Base-by-base conservation (phyloP, 176 grass and related monocot genomes). In the Phyllostachys edulis region DNA sequence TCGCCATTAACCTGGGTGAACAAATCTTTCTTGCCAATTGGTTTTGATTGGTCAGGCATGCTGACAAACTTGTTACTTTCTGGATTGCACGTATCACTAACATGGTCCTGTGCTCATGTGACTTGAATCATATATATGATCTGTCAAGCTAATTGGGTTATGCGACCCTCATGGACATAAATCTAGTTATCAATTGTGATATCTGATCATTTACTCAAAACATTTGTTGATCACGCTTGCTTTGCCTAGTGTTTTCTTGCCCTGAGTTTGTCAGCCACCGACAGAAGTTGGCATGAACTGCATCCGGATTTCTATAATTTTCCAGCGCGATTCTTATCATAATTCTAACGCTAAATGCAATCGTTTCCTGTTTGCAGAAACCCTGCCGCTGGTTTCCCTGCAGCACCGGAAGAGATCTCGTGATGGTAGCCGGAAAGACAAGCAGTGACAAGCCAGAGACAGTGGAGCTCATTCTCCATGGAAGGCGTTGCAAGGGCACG, bases 321-420 rank as follows among this genome's bases (percentile, higher is more conserved):
- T 20, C 26, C 3, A 63, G 0, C 6, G 49, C 75, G 24, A 1
- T 41, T 17, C 66, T 17, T 24, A 18, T 60, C 51, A 34, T 34
- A 65, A 62, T 8, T 9, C 11, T 67, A 47, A 73, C 77, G 79
- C 79, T 79, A 41, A 77, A 73, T 71, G 23, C 1, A 14, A 26
- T 50, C 0, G 5, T 72, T 49, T 78, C 17, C 16, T 74, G 51
- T 78, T 80, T 85, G 74, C 90, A 97, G 96, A 90, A 98, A 93
- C 96, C 96, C 96, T 91, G 96, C 96, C 83, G 93, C 38, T 95
- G 96, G 96, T 94, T 98, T 95, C 96, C 80, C 96, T 98, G 96
- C 73, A 82, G 73, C 38, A 13, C 38, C 85, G 78, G 54, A 90
- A 90, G 88, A 93, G 88, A 67, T 55, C 85, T 82, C 82, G 67